Evolutionary conservation across 1,284 basidiomycete genomes (phyloP).

Genomic region (Stereum hirsutum): DNA sequence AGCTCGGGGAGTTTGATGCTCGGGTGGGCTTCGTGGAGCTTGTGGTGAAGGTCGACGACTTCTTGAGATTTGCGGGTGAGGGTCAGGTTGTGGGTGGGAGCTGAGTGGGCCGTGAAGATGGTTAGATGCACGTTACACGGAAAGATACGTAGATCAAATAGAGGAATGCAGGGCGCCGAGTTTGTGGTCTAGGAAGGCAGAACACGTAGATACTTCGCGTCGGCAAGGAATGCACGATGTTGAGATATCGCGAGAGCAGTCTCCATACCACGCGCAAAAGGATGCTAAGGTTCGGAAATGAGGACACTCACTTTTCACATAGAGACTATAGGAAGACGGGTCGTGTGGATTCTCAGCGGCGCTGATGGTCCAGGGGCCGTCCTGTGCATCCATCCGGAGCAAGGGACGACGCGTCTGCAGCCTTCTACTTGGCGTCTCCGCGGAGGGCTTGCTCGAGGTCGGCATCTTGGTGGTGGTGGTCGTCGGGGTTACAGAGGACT

Average conservation of each 20-base stretch:
- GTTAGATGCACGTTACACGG: not conserved
- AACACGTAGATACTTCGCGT: too few relatives aligned
- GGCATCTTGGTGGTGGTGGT: not conserved
- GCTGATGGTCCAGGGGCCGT: constrained; percentile 42
- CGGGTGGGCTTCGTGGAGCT: constrained; percentile 52
- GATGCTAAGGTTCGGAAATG: not conserved
- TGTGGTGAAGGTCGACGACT: constrained; percentile 68
- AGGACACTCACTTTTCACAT: constrained; percentile 35
- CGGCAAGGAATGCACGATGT: too few relatives aligned
- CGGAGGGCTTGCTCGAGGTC: constrained; percentile 20
- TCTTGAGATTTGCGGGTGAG: constrained; percentile 71
- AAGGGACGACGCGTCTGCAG: constrained; percentile 7
- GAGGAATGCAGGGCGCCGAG: constrained; percentile 11
- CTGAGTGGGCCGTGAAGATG: constrained; percentile 25
- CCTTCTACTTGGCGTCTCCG: too few relatives aligned
- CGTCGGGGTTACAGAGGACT: too few relatives aligned
- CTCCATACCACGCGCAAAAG: not conserved
- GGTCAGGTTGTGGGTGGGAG: constrained; percentile 82
- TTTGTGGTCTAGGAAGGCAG: constrained; percentile 10
- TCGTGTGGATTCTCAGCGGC: constrained; percentile 39
- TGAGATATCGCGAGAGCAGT: too few relatives aligned
- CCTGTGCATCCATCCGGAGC: constrained; percentile 26
- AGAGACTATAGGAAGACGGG: constrained; percentile 30
- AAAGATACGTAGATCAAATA: not conserved
- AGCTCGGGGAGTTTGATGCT: constrained; percentile 46